Evolutionary conservation across 495 filamentous ascomycete genomes (phyloP).

Genomic region (Penicillium psychrofluorescens): DNA sequence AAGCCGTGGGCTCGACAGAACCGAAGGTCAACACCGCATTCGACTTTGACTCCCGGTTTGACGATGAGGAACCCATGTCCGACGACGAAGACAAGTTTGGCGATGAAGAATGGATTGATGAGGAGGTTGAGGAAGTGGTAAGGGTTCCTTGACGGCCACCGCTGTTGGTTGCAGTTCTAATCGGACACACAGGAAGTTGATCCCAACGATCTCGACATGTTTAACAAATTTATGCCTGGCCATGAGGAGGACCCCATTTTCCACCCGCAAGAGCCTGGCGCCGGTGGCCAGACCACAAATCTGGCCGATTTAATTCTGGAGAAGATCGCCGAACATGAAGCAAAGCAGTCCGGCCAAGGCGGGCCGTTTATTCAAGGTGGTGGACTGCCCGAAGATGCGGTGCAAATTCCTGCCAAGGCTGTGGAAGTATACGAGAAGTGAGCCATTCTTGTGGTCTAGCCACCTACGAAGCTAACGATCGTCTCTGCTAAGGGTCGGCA

Average conservation of each 20-base stretch:
- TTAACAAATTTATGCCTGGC: constrained; percentile 76
- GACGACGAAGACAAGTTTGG: constrained; percentile 52
- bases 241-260: constrained; percentile 45
- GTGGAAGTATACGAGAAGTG: constrained; percentile 91
- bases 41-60: constrained; percentile 55
- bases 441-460: constrained; percentile 10
- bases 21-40: constrained; percentile 53
- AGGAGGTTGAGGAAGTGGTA: constrained; percentile 71
- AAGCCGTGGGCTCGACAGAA: constrained; percentile 13
- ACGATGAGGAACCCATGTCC: constrained; percentile 42
- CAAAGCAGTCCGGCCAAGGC: constrained; percentile 43
- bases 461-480: constrained; percentile 6
- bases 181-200: constrained; percentile 58
- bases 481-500: constrained; percentile 61
- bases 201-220: constrained; percentile 81
- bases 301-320: constrained; percentile 86
- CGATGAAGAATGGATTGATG: constrained; percentile 51
- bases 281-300: constrained; percentile 57
- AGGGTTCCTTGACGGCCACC: constrained; percentile 1
- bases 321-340: constrained; percentile 91
- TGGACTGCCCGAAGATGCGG: constrained; percentile 63
- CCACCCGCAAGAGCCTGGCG: constrained; percentile 36
- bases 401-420: constrained; percentile 81
- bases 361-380: constrained; percentile 37
- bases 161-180: constrained; percentile 4